Conservation (phyloP, 2,329 filamentous ascomycete genomes). For the Colletotrichum caudatum region DNA sequence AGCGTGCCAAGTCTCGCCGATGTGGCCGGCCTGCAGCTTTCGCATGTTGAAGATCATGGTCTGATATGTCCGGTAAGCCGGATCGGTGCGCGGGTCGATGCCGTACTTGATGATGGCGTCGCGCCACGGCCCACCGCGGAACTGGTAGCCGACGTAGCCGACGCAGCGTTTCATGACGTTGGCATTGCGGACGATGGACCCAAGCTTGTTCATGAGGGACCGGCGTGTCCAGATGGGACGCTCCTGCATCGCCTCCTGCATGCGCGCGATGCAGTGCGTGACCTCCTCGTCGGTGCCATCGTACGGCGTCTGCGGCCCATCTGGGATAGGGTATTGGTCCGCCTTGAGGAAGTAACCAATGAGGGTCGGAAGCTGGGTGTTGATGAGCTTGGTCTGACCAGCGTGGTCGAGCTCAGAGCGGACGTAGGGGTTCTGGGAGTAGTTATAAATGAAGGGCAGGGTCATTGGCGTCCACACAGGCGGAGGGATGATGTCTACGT, state of each 20-base stretch:
- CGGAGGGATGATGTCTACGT: slow-evolving; percentile 81
- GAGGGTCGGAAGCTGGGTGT: slow-evolving; percentile 69
- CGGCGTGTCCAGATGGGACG: slow-evolving; percentile 90
- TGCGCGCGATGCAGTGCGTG: slow-evolving; percentile 71
- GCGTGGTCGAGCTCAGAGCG: slow-evolving; percentile 69
- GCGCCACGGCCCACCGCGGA: slow-evolving; percentile 91
- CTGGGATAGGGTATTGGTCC: slow-evolving; percentile 71
- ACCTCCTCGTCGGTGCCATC: slow-evolving; percentile 71
- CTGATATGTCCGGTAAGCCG: slow-evolving; percentile 85
- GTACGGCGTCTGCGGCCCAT: slow-evolving; percentile 71
- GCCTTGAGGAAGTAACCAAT: slow-evolving; percentile 69
- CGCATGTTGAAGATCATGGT: slow-evolving; percentile 87
- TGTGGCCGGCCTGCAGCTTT: slow-evolving; percentile 60
- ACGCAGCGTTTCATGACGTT: slow-evolving; percentile 78
- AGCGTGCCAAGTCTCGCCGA: slow-evolving; percentile 63
- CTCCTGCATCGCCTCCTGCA: slow-evolving; percentile 75
- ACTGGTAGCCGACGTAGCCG: slow-evolving; percentile 90
- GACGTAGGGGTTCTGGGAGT: slow-evolving; percentile 87
- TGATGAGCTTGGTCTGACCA: slow-evolving; percentile 66
- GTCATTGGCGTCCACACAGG: slow-evolving; percentile 81
- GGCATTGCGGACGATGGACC: slow-evolving; percentile 61
- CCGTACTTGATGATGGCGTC: slow-evolving; percentile 89
- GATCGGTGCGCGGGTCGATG: slow-evolving; percentile 83
- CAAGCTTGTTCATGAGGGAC: slow-evolving; percentile 80
- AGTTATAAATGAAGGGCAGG: slow-evolving; percentile 82